phyloP scores from a whole-genome alignment of 2,329 filamentous ascomycete genomes.

The Ophiostoma sp. region DNA sequence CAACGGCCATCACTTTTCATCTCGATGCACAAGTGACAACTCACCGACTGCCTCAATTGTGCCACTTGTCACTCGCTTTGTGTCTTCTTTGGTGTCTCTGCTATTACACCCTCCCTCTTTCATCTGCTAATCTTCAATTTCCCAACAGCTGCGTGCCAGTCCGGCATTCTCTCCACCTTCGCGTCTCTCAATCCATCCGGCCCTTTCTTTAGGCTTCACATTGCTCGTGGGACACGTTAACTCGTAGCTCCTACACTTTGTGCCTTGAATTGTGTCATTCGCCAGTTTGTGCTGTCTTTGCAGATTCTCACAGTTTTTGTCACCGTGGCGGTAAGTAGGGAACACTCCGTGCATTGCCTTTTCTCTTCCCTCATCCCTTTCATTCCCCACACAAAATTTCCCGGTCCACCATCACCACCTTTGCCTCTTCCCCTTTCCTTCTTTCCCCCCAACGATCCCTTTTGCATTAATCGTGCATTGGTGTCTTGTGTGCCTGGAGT shows the following conservation, averaged over 20 bases:
- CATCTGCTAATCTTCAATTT: conserved; percentile 12
- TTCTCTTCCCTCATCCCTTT: conserved; percentile 28
- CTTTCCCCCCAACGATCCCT: not conserved
- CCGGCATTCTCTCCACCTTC: conserved; percentile 38
- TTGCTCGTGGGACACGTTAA: conserved; percentile 61
- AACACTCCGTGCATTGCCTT: conserved; percentile 2
- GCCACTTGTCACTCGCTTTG: not conserved
- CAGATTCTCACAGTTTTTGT: conserved; percentile 40
- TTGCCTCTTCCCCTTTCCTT: not conserved
- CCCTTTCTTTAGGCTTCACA: conserved; percentile 41
- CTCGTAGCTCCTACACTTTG: conserved; percentile 59
- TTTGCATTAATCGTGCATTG: not conserved
- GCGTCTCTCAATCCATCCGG: conserved; percentile 43
- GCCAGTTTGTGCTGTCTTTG: conserved; percentile 33
- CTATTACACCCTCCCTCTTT: not conserved
- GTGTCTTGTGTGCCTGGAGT: not conserved
- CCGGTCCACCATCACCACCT: not conserved
- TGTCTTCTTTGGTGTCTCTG: not conserved
- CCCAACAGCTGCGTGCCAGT: conserved; percentile 48
- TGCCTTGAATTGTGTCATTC: conserved; percentile 51
- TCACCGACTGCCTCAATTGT: not conserved
- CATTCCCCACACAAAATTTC: conserved; percentile 23
- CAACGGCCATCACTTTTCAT: not conserved
- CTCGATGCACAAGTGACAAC: conserved; percentile 6
- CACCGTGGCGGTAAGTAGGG: conserved; percentile 52